Conservation (phyloP, 805 yeast genomes). For the Lachancea waltii region DNA sequence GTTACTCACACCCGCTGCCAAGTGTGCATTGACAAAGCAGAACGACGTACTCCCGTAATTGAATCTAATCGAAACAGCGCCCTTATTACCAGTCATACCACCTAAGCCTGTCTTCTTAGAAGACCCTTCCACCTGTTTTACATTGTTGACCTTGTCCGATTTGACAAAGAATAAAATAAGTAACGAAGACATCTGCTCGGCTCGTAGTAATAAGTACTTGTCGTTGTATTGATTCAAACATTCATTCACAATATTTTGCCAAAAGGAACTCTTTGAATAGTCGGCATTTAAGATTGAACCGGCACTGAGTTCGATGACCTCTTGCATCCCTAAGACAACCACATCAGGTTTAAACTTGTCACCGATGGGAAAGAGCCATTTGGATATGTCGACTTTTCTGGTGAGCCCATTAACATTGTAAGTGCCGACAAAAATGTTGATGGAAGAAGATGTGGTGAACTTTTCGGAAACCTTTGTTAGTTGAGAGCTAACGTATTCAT, state of each 20-base stretch:
- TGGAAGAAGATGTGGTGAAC: constrained; percentile 55
- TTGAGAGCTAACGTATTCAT: constrained; percentile 71
- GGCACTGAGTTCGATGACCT: constrained; percentile 87
- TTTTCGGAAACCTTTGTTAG: constrained; percentile 37
- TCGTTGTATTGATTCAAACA: constrained; percentile 54
- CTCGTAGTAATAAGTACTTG: constrained; percentile 57
- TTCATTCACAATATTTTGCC: constrained; percentile 64
- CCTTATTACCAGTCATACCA: constrained; percentile 95
- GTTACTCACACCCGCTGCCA: constrained; percentile 87
- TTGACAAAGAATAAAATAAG: constrained; percentile 58
- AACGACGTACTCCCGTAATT: constrained; percentile 73
- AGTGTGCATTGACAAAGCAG: constrained; percentile 82
- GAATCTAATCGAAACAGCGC: constrained; percentile 90
- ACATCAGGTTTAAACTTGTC: constrained; percentile 60
- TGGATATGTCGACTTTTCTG: constrained; percentile 48
- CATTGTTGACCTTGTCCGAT: constrained; percentile 39
- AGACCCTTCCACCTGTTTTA: constrained; percentile 90
- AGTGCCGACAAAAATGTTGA: constrained; percentile 73
- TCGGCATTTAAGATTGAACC: constrained; percentile 86
- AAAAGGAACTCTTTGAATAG: constrained; percentile 62
- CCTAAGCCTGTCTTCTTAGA: constrained; percentile 92
- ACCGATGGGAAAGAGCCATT: constrained; percentile 80
- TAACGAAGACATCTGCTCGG: constrained; percentile 70
- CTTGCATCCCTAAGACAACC: constrained; percentile 89
- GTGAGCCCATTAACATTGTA: constrained; percentile 78